Evolutionary conservation across 257 asterid species (phyloP), one percentile per base, ranked within the genome.

Genomic region (Penstemon davidsonii): DNA sequence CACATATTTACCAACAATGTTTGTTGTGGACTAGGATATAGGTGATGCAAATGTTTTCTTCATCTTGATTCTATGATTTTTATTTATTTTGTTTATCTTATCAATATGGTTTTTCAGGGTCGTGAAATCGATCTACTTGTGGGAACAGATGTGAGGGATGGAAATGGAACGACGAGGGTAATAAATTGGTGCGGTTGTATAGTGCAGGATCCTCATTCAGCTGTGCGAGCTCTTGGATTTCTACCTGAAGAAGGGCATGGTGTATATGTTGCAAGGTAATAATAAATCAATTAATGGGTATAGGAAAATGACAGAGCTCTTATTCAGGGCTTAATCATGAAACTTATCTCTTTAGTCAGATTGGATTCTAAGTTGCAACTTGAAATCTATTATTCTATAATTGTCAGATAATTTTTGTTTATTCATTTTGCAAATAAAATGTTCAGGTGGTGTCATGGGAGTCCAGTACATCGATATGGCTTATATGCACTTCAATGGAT

Each of bases 201-300:
- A 69, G 88, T 94, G 18, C 99, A 94, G 74, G 96, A 91, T 69
- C 95, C 99, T 63, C 96, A 94, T 79, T 73, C 91, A 9, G 96
- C 97, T 39, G 99, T 94, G 12, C 95, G 97, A 70, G 96, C 97
- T 69, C 99, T 94, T 75, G 99, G 99, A 65, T 94, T 82, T 82
- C 88, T 94, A 59, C 99, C 99, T 37, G 86, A 87, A 67, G 97
- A 94, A 78, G 99, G 99, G 68, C 99, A 94, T 59, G 97, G 99
- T 1, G 99, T 94, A 50, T 94, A 94, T 74, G 99, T 91, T 67
- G 86, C 99, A 41, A 84, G 99, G 98, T 88, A 78, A 77, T 25
- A 25, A 25, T 25, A 25, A 25, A 25, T 25, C 33, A 25, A 25
- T 25, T 25, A 25, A 25, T 25, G 2, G 33, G 33, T 25, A 25